These are phyloP conservation scores for Xylariaceae sp. DNA, from an alignment of 2,329 filamentous ascomycete genomes.

Conservation along the genomic window DNA sequence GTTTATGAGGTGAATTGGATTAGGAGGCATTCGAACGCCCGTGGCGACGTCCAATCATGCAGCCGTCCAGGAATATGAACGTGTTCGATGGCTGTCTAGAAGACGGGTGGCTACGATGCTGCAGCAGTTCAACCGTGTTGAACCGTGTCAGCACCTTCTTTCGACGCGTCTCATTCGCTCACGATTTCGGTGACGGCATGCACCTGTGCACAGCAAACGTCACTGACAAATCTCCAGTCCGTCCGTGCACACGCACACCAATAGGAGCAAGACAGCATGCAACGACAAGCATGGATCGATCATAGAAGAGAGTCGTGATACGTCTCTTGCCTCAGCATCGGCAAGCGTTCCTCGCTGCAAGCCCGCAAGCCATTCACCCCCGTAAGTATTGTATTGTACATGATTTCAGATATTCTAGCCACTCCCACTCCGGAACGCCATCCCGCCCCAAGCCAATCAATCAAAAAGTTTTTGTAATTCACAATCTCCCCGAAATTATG, in stretches of 20 bases:
- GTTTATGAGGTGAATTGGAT: too few relatives aligned
- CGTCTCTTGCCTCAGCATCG: constrained; percentile 3
- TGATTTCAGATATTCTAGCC: neutral
- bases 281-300: constrained; percentile 1
- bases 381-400: constrained; percentile 5
- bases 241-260: neutral
- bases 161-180: too few relatives aligned
- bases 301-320: constrained; percentile 20
- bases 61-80: too few relatives aligned
- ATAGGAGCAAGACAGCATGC: constrained; percentile 14
- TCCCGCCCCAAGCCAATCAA: constrained; percentile 1
- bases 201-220: too few relatives aligned
- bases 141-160: too few relatives aligned
- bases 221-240: neutral
- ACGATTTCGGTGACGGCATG: too few relatives aligned
- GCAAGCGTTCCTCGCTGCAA: neutral
- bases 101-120: too few relatives aligned
- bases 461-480: neutral
- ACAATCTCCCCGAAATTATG: neutral
- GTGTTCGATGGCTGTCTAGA: too few relatives aligned
- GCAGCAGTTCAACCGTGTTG: too few relatives aligned
- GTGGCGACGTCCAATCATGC: too few relatives aligned
- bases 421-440: constrained; percentile 10
- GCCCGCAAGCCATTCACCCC: neutral
- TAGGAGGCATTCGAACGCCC: too few relatives aligned